Conservation (phyloP, 108 stramenopile species). For the Skeletonema marinoi region DNA sequence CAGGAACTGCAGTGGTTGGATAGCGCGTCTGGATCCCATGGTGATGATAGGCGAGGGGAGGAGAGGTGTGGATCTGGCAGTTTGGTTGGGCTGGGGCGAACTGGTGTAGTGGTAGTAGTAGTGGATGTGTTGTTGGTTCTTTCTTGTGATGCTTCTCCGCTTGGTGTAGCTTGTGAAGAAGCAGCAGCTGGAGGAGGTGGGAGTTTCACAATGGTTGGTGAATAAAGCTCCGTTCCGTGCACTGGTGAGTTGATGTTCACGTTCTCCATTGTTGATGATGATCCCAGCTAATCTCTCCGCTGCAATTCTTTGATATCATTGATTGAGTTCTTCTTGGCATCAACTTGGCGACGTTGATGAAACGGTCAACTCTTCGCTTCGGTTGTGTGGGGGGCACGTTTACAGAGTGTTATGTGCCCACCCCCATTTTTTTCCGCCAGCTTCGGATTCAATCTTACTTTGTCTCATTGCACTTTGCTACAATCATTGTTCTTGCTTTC, state of each 20-base stretch:
- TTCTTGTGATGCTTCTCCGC: not conserved
- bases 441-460: no score
- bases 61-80: conserved; percentile 6
- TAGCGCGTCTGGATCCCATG: conserved; percentile 70
- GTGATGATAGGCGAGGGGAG: conserved; percentile 58
- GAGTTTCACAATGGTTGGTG: not conserved
- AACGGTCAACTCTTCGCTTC: no score
- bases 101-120: not conserved
- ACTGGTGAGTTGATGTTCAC: not conserved
- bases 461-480: no score
- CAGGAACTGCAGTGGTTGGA: conserved; percentile 59
- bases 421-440: no score
- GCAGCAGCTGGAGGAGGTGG: not conserved
- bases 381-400: no score
- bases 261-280: not conserved
- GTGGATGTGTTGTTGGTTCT: not conserved
- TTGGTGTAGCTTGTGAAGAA: not conserved
- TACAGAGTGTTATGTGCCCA: no score
- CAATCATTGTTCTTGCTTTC: not conserved
- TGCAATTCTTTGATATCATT: no score
- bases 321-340: no score
- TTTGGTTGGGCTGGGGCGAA: not conserved
- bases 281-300: no score
- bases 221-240: not conserved
- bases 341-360: no score